Evolutionary conservation across 1,284 basidiomycete genomes (phyloP).

Genomic region (Amylostereum areolatum): DNA sequence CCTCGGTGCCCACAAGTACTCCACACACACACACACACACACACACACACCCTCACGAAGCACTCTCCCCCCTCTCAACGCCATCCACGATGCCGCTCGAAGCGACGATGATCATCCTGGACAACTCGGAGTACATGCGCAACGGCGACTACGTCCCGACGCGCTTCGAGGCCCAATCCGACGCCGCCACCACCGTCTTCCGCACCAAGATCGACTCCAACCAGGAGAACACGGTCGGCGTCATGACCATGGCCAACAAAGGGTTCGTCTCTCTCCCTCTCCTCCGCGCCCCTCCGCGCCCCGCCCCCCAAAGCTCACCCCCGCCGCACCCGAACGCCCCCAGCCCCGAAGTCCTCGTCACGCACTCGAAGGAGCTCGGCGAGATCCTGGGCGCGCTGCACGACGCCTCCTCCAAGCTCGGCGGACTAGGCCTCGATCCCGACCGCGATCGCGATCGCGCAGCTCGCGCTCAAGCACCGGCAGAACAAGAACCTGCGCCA

Average conservation of each 20-base stretch:
- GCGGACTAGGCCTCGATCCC: conserved; percentile 80
- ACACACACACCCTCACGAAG: too few species aligned
- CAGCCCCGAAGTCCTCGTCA: conserved; percentile 93
- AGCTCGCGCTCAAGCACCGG: conserved; percentile 94
- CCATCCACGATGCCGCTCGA: conserved; percentile 80
- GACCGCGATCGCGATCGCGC: conserved; percentile 90
- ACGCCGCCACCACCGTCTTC: conserved; percentile 90
- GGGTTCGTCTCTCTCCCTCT: conserved; percentile 48
- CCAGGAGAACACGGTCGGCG: conserved; percentile 94
- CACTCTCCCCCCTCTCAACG: conserved; percentile 1
- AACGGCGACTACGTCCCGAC: conserved; percentile 94
- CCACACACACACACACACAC: too few species aligned
- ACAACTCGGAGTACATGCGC: conserved; percentile 94
- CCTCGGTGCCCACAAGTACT: too few species aligned
- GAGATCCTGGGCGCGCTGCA: conserved; percentile 85
- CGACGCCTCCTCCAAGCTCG: conserved; percentile 61
- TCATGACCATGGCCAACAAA: conserved; percentile 98
- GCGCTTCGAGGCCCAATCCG: conserved; percentile 85
- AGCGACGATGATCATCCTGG: conserved; percentile 89
- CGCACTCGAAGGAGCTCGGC: conserved; percentile 92
- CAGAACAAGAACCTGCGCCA: conserved; percentile 99
- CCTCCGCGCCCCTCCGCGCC: too few species aligned
- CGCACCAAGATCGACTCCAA: conserved; percentile 93
- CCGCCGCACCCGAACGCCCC: not conserved
- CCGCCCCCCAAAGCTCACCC: not conserved